Conservation (phyloP, 2,329 filamentous ascomycete species). For the Aquanectria penicillioides region DNA sequence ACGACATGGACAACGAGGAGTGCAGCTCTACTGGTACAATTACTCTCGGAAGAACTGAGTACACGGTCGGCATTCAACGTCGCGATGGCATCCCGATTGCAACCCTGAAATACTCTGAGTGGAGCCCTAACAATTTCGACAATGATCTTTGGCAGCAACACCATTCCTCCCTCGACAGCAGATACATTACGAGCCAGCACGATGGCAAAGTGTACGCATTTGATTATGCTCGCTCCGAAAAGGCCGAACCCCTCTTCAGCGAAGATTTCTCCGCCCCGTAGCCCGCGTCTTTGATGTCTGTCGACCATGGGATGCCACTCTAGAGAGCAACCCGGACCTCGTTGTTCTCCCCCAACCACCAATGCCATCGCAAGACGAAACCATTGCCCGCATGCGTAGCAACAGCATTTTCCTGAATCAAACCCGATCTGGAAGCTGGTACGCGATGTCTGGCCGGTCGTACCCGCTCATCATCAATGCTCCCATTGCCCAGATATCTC, state of each 20-base stretch:
- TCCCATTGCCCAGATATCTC: slow-evolving; percentile 57
- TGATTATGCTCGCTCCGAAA: slow-evolving; percentile 68
- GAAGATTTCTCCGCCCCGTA: slow-evolving; percentile 78
- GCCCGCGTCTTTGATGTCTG: slow-evolving; percentile 90
- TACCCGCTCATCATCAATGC: slow-evolving; percentile 87
- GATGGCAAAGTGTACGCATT: slow-evolving; percentile 87
- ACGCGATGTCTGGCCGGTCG: slow-evolving; percentile 85
- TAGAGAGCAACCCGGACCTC: slow-evolving; percentile 76
- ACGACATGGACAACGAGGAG: slow-evolving; percentile 75
- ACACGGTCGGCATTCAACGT: slow-evolving; percentile 85
- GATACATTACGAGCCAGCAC: slow-evolving; percentile 87
- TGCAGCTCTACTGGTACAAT: slow-evolving; percentile 84
- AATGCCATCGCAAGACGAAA: slow-evolving; percentile 65
- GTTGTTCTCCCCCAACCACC: slow-evolving; percentile 88
- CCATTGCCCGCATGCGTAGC: slow-evolving; percentile 62
- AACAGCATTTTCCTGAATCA: slow-evolving; percentile 86
- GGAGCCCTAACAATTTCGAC: slow-evolving; percentile 92
- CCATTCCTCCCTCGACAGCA: slow-evolving; percentile 80
- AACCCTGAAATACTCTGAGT: slow-evolving; percentile 92
- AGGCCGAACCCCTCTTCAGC: slow-evolving; percentile 68
- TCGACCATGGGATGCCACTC: slow-evolving; percentile 71
- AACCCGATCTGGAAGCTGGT: slow-evolving; percentile 90
- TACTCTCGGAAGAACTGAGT: slow-evolving; percentile 87
- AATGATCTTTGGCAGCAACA: slow-evolving; percentile 89
- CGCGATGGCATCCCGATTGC: slow-evolving; percentile 81